Evolutionary conservation across 805 yeast species (phyloP).

Genomic region (Tetrapisispora fleetii): DNA sequence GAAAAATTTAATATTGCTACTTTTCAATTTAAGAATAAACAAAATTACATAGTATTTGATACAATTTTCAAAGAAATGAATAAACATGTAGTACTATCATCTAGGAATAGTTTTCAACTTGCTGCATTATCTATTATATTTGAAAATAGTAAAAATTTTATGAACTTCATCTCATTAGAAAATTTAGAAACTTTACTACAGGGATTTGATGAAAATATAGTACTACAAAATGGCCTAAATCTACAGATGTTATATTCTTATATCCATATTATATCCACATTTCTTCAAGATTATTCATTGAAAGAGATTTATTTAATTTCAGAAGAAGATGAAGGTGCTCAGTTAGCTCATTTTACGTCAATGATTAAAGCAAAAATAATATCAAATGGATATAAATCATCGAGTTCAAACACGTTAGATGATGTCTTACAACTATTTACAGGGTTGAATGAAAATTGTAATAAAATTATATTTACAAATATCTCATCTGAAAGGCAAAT

Average conservation of each 20-base stretch:
- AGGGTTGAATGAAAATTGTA: not conserved
- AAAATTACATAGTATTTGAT: slow-evolving; percentile 13
- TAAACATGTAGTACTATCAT: not conserved
- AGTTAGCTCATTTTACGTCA: slow-evolving; percentile 17
- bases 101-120: not conserved
- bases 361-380: slow-evolving; percentile 5
- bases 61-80: slow-evolving; percentile 3
- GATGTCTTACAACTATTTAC: not conserved
- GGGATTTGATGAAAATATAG: slow-evolving; percentile 6
- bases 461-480: slow-evolving; percentile 9
- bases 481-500: slow-evolving; percentile 8
- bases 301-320: slow-evolving; percentile 15
- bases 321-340: slow-evolving; percentile 15
- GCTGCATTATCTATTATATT: slow-evolving; percentile 13
- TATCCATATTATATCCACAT: slow-evolving; percentile 9
- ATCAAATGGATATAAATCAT: not conserved
- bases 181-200: slow-evolving; percentile 9
- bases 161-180: slow-evolving; percentile 1
- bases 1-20: slow-evolving; percentile 7
- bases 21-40: slow-evolving; percentile 11
- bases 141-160: slow-evolving; percentile 12
- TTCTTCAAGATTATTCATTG: slow-evolving; percentile 10
- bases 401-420: not conserved
- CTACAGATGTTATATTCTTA: slow-evolving; percentile 9
- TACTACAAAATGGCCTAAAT: slow-evolving; percentile 5